Evolutionary conservation across 2,329 filamentous ascomycete genomes (phyloP).

Genomic region (Talaromyces atroroseus): DNA sequence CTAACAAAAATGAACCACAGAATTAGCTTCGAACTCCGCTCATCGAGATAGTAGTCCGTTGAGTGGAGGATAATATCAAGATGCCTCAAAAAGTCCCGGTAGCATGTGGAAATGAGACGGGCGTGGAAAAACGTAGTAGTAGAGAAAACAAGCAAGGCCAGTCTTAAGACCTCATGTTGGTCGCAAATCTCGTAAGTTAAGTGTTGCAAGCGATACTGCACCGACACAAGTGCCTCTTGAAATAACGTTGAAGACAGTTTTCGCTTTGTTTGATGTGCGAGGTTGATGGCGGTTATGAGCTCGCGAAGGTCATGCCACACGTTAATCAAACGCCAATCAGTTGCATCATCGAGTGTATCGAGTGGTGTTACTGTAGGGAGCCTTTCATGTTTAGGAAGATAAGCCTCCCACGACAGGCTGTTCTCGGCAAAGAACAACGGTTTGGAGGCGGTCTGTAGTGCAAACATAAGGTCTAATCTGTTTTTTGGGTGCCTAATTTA

Average conservation of each 20-base stretch:
- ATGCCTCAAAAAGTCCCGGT: background rate
- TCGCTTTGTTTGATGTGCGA: background rate
- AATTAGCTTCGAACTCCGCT: background rate
- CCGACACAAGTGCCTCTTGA: conserved; percentile 4
- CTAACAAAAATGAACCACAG: background rate
- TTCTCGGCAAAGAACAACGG: background rate
- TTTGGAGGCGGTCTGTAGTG: background rate
- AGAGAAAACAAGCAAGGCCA: background rate
- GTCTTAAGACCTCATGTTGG: background rate
- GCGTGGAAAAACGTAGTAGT: background rate
- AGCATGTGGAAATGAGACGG: background rate
- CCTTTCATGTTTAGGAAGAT: background rate
- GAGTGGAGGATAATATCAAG: background rate
- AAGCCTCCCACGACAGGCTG: background rate
- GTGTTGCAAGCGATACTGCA: conserved; percentile 2
- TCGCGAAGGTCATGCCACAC: conserved; percentile 9
- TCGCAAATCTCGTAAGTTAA: background rate
- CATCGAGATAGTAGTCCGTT: background rate
- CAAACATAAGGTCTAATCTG: conserved; percentile 2
- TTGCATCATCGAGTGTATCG: background rate
- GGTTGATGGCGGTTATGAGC: background rate
- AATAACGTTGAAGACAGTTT: background rate
- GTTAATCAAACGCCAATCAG: background rate
- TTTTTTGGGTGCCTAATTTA: background rate
- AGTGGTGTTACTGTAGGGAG: background rate